Conservation (phyloP, 805 yeast genomes). For the Lachancea sp. region DNA sequence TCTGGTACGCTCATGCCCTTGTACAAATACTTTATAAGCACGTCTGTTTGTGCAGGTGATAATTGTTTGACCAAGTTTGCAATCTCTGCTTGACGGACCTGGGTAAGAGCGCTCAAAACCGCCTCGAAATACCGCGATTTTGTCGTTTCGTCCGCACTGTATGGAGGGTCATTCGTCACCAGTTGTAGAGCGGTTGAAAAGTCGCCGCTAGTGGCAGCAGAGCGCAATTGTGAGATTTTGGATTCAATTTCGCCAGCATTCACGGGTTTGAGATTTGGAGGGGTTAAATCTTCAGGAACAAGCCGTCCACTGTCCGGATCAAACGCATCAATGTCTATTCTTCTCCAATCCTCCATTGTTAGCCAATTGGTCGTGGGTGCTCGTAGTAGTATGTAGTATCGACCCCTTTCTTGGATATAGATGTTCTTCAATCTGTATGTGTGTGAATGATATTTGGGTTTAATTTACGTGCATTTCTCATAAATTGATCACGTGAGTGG, state of each 20-base stretch:
- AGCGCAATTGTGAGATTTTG: conserved; percentile 52
- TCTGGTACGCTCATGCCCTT: conserved; percentile 73
- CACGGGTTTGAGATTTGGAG: conserved; percentile 46
- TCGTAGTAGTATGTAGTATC: background rate
- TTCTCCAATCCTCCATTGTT: conserved; percentile 75
- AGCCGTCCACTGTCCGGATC: conserved; percentile 72
- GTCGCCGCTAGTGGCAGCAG: conserved; percentile 64
- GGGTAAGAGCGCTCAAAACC: conserved; percentile 66
- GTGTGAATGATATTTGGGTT: too few species aligned
- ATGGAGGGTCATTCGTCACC: conserved; percentile 72
- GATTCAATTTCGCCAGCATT: conserved; percentile 48
- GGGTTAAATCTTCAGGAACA: conserved; percentile 55
- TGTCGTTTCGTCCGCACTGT: conserved; percentile 56
- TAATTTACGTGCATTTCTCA: too few species aligned
- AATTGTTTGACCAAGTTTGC: conserved; percentile 53
- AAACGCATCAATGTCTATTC: conserved; percentile 86
- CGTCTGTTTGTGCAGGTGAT: conserved; percentile 61
- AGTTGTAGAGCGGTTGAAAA: conserved; percentile 57
- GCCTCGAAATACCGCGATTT: conserved; percentile 41
- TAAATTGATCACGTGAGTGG: too few species aligned
- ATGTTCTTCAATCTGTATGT: background rate
- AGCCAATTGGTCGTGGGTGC: background rate
- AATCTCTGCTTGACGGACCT: conserved; percentile 63
- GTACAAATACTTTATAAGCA: conserved; percentile 76
- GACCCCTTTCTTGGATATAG: background rate